Percentiles rank a stretch among this genome's conserved stretches.
Conservation (phyloP, 495 filamentous ascomycete species). For the Penicilliopsis zonata region DNA sequence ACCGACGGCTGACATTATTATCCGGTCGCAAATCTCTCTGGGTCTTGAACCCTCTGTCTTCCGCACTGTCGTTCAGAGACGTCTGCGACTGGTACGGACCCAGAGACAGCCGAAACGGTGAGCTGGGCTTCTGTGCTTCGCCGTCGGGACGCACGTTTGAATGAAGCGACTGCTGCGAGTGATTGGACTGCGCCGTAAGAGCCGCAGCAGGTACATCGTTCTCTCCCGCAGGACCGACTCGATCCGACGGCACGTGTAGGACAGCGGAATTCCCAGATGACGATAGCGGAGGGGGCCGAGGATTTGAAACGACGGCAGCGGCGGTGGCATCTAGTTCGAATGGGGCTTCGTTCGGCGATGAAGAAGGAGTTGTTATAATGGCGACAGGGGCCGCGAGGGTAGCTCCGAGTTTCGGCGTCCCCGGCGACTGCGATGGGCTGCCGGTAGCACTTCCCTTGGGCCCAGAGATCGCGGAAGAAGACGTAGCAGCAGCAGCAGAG, state of each 20-base stretch:
- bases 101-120: slow-evolving; percentile 27
- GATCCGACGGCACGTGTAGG: slow-evolving; percentile 16
- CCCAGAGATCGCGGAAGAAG: slow-evolving; percentile 13
- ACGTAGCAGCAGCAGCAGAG: too few species aligned
- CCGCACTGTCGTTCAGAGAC: slow-evolving; percentile 19
- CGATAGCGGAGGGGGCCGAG: slow-evolving; percentile 15
- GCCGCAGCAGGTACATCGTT: slow-evolving; percentile 12
- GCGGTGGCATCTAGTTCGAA: slow-evolving; percentile 10
- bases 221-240: slow-evolving; percentile 23
- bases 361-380: too few species aligned
- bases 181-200: slow-evolving; percentile 16
- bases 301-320: slow-evolving; percentile 4
- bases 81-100: slow-evolving; percentile 23
- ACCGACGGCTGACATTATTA: slow-evolving; percentile 9
- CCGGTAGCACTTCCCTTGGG: slow-evolving; percentile 13
- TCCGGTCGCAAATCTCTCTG: slow-evolving; percentile 20
- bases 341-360: slow-evolving; percentile 10
- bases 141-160: slow-evolving; percentile 12
- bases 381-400: slow-evolving; percentile 10
- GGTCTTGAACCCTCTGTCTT: slow-evolving; percentile 14
- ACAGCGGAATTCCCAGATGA: slow-evolving; percentile 20
- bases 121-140: slow-evolving; percentile 21
- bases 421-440: slow-evolving; percentile 22
- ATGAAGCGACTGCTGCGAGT: slow-evolving; percentile 17
- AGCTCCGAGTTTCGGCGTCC: slow-evolving; percentile 15